Evolutionary conservation across 108 stramenopile species (phyloP).

Genomic region (Asterionellopsis glacialis): DNA sequence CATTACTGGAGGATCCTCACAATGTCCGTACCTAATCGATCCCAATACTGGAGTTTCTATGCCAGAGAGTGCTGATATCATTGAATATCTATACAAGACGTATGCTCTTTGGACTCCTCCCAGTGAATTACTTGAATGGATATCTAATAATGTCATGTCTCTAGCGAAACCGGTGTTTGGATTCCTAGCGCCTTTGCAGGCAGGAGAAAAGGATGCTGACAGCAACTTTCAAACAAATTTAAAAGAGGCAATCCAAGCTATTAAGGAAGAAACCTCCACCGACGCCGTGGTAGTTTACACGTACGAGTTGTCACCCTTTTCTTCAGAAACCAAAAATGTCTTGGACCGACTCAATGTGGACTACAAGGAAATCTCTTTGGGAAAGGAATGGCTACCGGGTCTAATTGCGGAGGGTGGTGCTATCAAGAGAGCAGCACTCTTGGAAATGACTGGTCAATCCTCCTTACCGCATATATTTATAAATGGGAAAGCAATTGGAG

Average conservation of each 20-base stretch:
- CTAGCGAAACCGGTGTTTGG: constrained; percentile 39
- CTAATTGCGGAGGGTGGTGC: constrained; percentile 41
- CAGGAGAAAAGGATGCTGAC: constrained; percentile 40
- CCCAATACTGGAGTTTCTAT: constrained; percentile 76
- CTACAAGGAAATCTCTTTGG: constrained; percentile 48
- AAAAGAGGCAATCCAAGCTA: constrained; percentile 33
- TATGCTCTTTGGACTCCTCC: constrained; percentile 76
- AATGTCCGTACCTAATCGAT: constrained; percentile 86
- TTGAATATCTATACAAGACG: constrained; percentile 69
- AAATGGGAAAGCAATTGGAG: constrained; percentile 48
- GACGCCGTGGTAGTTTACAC: constrained; percentile 59
- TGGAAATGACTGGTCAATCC: constrained; percentile 71
- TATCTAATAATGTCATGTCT: constrained; percentile 41
- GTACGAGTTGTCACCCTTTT: constrained; percentile 67
- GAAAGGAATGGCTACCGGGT: constrained; percentile 69
- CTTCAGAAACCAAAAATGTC: constrained; percentile 38
- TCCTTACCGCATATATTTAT: constrained; percentile 68
- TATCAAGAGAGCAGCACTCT: constrained; percentile 41
- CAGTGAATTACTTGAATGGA: constrained; percentile 42
- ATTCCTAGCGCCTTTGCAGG: constrained; percentile 49
- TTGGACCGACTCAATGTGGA: constrained; percentile 43
- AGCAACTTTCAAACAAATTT: background rate
- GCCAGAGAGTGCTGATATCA: constrained; percentile 79
- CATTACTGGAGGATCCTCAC: constrained; percentile 66
- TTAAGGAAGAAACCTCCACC: constrained; percentile 17